Base-by-base conservation (phyloP, 2,329 filamentous ascomycete species). In the Trichoderma cornu-damae region DNA sequence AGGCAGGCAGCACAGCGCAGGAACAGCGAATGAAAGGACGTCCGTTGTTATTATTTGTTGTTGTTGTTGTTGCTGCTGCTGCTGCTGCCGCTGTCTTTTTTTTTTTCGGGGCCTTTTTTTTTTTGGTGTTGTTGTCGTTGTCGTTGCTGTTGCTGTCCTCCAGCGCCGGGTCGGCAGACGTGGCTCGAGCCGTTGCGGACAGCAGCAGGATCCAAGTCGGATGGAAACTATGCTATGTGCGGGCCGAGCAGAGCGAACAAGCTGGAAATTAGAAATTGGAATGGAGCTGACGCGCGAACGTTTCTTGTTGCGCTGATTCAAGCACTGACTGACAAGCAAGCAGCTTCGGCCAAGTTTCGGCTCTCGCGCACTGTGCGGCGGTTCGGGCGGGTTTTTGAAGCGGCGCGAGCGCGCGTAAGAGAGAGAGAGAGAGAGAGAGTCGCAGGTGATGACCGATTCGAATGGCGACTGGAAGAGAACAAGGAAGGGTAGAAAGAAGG, bases 141-240 rank as follows among this genome's bases (percentile, higher is more conserved):
- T 49, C 37, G 40, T 22, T 48, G 34, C 22, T 48, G 16, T 51
- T 43, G 32, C 18, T 24, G 50, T 44, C 44, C 38, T 53, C 30
- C 50, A 34, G 30, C n/a, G n/a, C 28, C 22, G 30, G 30, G 32
- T 28, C 30, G 22, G 42, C 42, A 54, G 51, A 54, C 51, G 51
- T 54, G 51, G 51, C 51, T 54, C 32, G 40, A 37, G 51, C 30
- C 42, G 51, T 54, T n/a, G 51, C 47, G 51, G 51, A 22, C 30
- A 35, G n/a, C n/a, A 34, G 18, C 50, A 44, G 28, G 32, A 28
- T 37, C 35, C 50, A 44, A 26, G 38, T 22, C 50, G 30, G 50
- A 22, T 34, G n/a, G n/a, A n/a, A n/a, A n/a, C n/a, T n/a, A n/a
- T n/a, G n/a, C n/a, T n/a, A n/a, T n/a, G 28, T 6, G 28, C 28